Conservation (phyloP, 148 eudicot species). For the Rhododendron mucronatum region DNA sequence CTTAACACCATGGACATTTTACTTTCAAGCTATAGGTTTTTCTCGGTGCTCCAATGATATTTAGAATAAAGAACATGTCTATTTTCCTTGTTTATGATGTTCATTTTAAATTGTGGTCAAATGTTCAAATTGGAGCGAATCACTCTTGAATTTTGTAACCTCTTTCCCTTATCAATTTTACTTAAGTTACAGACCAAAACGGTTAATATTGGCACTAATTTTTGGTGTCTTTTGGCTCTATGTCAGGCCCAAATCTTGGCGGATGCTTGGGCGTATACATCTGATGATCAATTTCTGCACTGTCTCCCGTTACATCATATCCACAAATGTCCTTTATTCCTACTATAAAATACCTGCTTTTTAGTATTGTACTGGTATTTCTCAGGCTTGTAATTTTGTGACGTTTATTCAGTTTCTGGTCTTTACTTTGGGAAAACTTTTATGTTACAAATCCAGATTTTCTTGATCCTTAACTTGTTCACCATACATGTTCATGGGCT, state of each 20-base stretch:
- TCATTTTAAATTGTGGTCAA: neutral
- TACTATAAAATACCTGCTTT: neutral
- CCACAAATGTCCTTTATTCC: constrained; percentile 29
- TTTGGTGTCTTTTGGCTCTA: neutral
- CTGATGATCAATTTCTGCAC: constrained; percentile 78
- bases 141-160: neutral
- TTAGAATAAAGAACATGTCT: neutral
- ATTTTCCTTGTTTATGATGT: neutral
- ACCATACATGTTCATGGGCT: constrained; percentile 87
- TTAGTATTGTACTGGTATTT: constrained; percentile 8
- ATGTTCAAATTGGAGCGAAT: constrained; percentile 5
- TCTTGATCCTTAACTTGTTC: constrained; percentile 53
- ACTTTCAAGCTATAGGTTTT: neutral
- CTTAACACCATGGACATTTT: neutral
- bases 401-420: neutral
- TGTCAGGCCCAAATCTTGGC: constrained; percentile 87
- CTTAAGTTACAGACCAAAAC: neutral
- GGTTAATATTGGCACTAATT: neutral
- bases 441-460: neutral
- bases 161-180: neutral
- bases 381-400: neutral
- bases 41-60: neutral
- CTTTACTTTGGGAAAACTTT: neutral
- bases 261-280: constrained; percentile 83
- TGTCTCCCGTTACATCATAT: constrained; percentile 98